Conservation (phyloP, 768 basidiomycete genomes). For the Mycena epipterygia region DNA sequence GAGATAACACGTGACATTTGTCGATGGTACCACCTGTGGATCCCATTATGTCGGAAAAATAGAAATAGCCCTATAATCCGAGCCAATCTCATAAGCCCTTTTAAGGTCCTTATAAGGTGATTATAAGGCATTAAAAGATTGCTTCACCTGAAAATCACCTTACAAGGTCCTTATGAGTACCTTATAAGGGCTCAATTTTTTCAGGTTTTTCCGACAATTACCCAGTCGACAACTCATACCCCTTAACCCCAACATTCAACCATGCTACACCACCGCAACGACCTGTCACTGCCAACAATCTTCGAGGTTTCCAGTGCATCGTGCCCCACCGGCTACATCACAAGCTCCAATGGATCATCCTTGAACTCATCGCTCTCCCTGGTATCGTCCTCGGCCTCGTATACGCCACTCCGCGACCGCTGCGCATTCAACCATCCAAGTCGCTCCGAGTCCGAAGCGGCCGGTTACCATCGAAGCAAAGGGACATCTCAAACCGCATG, state of each 20-base stretch:
- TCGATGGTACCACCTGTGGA: not conserved
- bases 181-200: too few relatives aligned
- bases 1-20: too few relatives aligned
- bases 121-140: too few relatives aligned
- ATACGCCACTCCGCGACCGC: not conserved
- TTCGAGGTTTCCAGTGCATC: not conserved
- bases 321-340: not conserved
- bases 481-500: not conserved
- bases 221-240: not conserved
- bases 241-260: not conserved
- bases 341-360: not conserved
- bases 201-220: too few relatives aligned
- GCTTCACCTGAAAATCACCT: too few relatives aligned
- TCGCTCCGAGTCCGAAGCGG: not conserved
- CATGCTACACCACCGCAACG: not conserved
- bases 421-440: slow-evolving; percentile 1
- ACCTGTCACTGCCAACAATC: not conserved
- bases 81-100: too few relatives aligned
- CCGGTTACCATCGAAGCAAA: not conserved
- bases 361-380: not conserved
- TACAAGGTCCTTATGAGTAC: too few relatives aligned
- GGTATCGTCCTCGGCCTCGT: not conserved
- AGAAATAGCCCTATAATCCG: too few relatives aligned
- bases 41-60: too few relatives aligned
- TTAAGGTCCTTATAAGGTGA: too few relatives aligned